phyloP scores from a whole-genome alignment of 306 rosid genomes.

The Glycine latifolia region DNA sequence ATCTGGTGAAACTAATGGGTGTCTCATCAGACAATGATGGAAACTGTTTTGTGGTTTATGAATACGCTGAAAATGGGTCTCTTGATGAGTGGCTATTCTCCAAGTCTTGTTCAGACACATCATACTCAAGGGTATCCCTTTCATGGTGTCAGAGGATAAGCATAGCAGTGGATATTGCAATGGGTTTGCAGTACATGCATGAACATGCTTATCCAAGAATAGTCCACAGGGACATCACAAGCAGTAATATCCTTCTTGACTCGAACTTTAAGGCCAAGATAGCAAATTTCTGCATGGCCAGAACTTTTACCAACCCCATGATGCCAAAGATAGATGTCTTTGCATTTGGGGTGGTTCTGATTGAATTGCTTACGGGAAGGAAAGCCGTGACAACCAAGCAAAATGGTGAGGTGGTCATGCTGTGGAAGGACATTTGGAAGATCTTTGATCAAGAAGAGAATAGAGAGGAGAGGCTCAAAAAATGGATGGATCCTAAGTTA shows the following conservation, averaged over 20 bases:
- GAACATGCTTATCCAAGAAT: slow-evolving; percentile 82
- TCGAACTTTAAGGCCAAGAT: slow-evolving; percentile 76
- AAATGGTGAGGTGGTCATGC: slow-evolving; percentile 66
- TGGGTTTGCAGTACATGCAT: slow-evolving; percentile 83
- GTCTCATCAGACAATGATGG: slow-evolving; percentile 61
- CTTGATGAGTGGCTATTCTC: slow-evolving; percentile 70
- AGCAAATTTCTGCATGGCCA: slow-evolving; percentile 76
- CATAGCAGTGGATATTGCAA: slow-evolving; percentile 82
- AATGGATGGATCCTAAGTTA: slow-evolving; percentile 75
- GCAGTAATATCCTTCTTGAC: slow-evolving; percentile 77
- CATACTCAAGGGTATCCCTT: slow-evolving; percentile 50
- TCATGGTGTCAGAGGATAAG: slow-evolving; percentile 76
- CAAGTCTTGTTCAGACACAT: slow-evolving; percentile 42
- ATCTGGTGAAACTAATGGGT: slow-evolving; percentile 79
- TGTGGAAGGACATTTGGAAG: slow-evolving; percentile 70
- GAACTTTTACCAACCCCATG: slow-evolving; percentile 51
- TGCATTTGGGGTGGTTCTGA: slow-evolving; percentile 70
- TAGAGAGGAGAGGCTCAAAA: slow-evolving; percentile 58
- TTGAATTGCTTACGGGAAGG: slow-evolving; percentile 74
- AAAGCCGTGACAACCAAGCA: slow-evolving; percentile 58
- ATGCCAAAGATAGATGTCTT: slow-evolving; percentile 74
- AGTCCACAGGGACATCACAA: slow-evolving; percentile 76
- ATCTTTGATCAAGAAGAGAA: slow-evolving; percentile 60
- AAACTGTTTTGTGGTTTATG: slow-evolving; percentile 69
- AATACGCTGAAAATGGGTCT: slow-evolving; percentile 78